A percentile compares a stretch with the other conserved stretches of the same genome.
These are phyloP conservation scores for Macadamia integrifolia DNA, from an alignment of 164 flowering plant genomes.

Conservation along the genomic window DNA sequence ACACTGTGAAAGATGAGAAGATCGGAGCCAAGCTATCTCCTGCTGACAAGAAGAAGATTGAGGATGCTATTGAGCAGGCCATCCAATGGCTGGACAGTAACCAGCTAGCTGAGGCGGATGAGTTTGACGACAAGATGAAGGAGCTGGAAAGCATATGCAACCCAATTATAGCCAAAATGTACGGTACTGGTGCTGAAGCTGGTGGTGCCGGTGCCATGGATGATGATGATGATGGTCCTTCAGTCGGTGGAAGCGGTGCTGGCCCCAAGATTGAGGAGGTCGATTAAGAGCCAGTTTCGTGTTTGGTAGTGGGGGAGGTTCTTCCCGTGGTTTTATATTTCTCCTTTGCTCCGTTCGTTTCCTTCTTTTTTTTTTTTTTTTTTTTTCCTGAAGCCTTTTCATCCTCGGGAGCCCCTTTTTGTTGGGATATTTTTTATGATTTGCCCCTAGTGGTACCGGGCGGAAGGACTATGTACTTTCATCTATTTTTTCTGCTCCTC, in stretches of 20 bases:
- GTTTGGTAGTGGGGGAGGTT: no score
- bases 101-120: slow-evolving; percentile 21
- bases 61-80: slow-evolving; percentile 26
- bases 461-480: no score
- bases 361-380: no score
- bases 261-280: slow-evolving; percentile 28
- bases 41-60: slow-evolving; percentile 29
- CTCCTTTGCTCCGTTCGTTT: no score
- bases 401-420: no score
- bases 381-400: no score
- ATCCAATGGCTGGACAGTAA: slow-evolving; percentile 15
- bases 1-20: slow-evolving; percentile 18
- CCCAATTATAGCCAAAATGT: slow-evolving; percentile 43
- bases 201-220: slow-evolving; percentile 21
- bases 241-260: slow-evolving; percentile 19
- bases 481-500: no score
- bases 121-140: no score
- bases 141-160: slow-evolving; percentile 10
- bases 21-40: slow-evolving; percentile 17
- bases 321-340: no score
- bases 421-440: no score
- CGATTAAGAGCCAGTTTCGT: slow-evolving; percentile 8
- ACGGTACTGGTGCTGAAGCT: neutral
- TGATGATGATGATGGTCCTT: slow-evolving; percentile 23
- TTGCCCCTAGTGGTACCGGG: no score